phyloP scores from a whole-genome alignment of 2,329 filamentous ascomycete genomes.

The Penicillium sp. region DNA sequence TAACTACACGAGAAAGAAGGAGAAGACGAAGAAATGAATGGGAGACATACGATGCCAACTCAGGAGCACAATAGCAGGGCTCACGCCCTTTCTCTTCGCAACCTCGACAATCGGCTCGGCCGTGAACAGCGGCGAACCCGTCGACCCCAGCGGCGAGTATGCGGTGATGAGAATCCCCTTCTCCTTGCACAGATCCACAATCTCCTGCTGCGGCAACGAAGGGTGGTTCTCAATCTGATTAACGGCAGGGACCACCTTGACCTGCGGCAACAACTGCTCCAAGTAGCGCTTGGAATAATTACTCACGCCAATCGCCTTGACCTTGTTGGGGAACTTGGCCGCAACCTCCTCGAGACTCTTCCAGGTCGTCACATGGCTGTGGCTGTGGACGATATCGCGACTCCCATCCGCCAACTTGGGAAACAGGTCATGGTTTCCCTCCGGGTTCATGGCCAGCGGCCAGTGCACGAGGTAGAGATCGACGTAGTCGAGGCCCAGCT shows the following conservation, averaged over 20 bases:
- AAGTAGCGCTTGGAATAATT: slow-evolving; percentile 63
- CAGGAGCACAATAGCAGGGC: slow-evolving; percentile 46
- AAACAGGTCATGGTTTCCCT: slow-evolving; percentile 56
- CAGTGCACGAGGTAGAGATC: slow-evolving; percentile 85
- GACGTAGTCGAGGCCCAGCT: slow-evolving; percentile 77
- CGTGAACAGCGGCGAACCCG: slow-evolving; percentile 49
- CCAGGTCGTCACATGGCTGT: slow-evolving; percentile 78
- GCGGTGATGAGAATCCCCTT: slow-evolving; percentile 59
- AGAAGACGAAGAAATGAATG: background rate
- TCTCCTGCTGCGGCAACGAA: slow-evolving; percentile 63
- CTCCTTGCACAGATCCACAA: slow-evolving; percentile 55
- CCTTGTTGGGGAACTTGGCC: slow-evolving; percentile 53
- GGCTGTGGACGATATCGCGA: slow-evolving; percentile 71
- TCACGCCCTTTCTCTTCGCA: slow-evolving; percentile 45
- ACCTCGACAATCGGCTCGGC: slow-evolving; percentile 48
- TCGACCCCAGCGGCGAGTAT: slow-evolving; percentile 53
- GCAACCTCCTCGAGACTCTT: slow-evolving; percentile 69
- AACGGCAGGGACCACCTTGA: slow-evolving; percentile 67
- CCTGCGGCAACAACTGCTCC: slow-evolving; percentile 60
- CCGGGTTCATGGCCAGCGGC: slow-evolving; percentile 76
- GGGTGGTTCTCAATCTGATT: slow-evolving; percentile 86
- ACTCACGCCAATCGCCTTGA: slow-evolving; percentile 62
- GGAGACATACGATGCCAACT: slow-evolving; percentile 49
- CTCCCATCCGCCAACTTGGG: slow-evolving; percentile 75
- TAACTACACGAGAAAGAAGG: background rate